Evolutionary conservation across 108 stramenopile species (phyloP), one percentile per base, ranked within the genome.

Genomic region (Nitzschia sp.): DNA sequence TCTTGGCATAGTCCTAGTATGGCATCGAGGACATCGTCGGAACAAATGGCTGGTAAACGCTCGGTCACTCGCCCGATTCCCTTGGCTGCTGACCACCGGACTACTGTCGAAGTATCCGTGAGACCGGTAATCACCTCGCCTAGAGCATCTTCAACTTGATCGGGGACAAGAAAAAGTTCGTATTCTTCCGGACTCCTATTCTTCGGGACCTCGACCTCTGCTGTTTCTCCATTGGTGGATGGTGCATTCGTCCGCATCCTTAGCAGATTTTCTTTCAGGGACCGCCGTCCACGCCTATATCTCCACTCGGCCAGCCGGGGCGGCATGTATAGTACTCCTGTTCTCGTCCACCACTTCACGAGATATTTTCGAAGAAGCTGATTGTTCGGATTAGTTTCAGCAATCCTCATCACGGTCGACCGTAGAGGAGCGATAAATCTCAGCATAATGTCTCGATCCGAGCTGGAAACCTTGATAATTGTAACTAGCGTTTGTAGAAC

Each of bases 31-130:
- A 99, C 97, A 69, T 99, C 99, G 63, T 97, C 95, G 3, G 92
- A 97, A 73, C 95, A 93, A 31, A 82, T 57, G 23, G 77, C 80
- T 18, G 97, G 96, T 9, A 98, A 79, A 18, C 99, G 84, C 59
- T 92, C 92, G n/a, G 97, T 94, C 25, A 98, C 66, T 21, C 99
- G 85, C 15, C 98, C 99, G 26, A 99, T 81, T 21, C 98, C 98
- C 74, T 99, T 99, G 29, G 99, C 98, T 1, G 97, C 96, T 0
- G 95, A 95, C 99, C 99, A 99, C 46, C 99, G 83, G 21, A 99
- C 99, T 23, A 95, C 81, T n/a, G 99, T 99, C 9, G 93, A 66
- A 3, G 88, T 53, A 78, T 97, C 95, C 25, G 82, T 67, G 11
- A 98, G 70, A 9, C 81, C 86, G 17, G 46, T 59, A 21, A 97